Percentiles rank a stretch among this genome's conserved stretches.
These are phyloP conservation scores for Microbotryum silenes-acaulis DNA, from an alignment of 1,284 basidiomycete genomes.

Conservation along the genomic window DNA sequence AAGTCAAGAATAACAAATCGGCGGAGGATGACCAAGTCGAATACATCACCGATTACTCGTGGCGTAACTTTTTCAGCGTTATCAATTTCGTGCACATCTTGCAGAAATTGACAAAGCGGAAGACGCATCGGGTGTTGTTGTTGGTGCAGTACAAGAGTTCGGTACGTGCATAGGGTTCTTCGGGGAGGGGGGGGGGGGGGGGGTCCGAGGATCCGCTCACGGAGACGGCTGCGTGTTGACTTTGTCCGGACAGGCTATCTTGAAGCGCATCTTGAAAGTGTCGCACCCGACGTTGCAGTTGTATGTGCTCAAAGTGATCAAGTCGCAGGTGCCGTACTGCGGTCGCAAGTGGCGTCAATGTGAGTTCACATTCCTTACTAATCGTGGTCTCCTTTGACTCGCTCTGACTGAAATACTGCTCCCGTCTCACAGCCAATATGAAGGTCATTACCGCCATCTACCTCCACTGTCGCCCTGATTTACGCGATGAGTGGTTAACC, in stretches of 20 bases:
- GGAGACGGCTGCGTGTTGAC: not conserved
- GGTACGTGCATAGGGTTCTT: slow-evolving; percentile 44
- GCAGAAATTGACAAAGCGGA: slow-evolving; percentile 93
- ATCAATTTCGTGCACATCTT: slow-evolving; percentile 98
- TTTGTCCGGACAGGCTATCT: slow-evolving; percentile 59
- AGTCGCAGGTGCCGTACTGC: slow-evolving; percentile 97
- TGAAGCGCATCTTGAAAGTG: slow-evolving; percentile 89
- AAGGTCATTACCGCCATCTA: slow-evolving; percentile 99
- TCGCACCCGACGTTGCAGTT: slow-evolving; percentile 90
- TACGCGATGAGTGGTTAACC: slow-evolving; percentile 95
- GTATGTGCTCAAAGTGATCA: slow-evolving; percentile 95
- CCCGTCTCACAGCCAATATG: slow-evolving; percentile 71
- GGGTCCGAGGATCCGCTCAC: not conserved
- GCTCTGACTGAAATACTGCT: not conserved
- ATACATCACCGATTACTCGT: slow-evolving; percentile 86
- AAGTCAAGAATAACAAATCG: not conserved
- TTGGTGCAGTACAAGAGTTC: slow-evolving; percentile 98
- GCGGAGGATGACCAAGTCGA: slow-evolving; percentile 72
- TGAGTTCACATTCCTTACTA: slow-evolving; percentile 42
- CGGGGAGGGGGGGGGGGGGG: too few relatives aligned
- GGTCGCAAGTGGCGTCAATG: slow-evolving; percentile 97
- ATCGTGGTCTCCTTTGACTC: not conserved
- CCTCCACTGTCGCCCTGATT: slow-evolving; percentile 88
- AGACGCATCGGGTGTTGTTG: slow-evolving; percentile 89
- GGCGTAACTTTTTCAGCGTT: slow-evolving; percentile 96